Evolutionary conservation across 2,329 filamentous ascomycete genomes (phyloP).

Genomic region (Penicillium polonicum): DNA sequence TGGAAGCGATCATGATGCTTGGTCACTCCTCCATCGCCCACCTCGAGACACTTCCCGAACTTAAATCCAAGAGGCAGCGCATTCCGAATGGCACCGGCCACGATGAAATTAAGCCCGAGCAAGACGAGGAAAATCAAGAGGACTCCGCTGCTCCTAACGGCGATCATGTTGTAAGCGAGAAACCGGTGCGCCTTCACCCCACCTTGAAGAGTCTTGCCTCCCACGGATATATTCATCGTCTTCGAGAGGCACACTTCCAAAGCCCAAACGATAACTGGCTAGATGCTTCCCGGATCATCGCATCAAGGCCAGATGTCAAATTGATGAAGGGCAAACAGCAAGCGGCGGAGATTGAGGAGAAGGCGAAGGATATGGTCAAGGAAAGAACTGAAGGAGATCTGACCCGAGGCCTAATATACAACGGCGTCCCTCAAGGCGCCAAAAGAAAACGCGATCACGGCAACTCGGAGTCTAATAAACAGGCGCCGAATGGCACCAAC

Average conservation of each 20-base stretch:
- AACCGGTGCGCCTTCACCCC: constrained; percentile 34
- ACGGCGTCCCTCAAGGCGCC: constrained; percentile 34
- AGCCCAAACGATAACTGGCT: constrained; percentile 42
- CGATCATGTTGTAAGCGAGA: constrained; percentile 21
- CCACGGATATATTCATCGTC: constrained; percentile 43
- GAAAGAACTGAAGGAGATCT: constrained; percentile 40
- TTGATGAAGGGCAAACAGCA: constrained; percentile 41
- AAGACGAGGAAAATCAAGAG: constrained; percentile 38
- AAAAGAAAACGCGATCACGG: constrained; percentile 33
- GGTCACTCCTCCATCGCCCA: constrained; percentile 66
- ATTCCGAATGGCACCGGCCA: constrained; percentile 28
- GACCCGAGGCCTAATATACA: constrained; percentile 31
- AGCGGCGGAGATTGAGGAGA: constrained; percentile 33
- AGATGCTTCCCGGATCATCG: constrained; percentile 38
- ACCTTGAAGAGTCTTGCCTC: constrained; percentile 42
- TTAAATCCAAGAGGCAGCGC: constrained; percentile 23
- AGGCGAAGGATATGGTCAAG: constrained; percentile 31
- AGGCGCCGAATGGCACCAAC: constrained; percentile 23
- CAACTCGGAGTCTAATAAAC: constrained; percentile 16
- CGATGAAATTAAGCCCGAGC: constrained; percentile 23
- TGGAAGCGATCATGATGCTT: constrained; percentile 71
- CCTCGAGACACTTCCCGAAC: constrained; percentile 43
- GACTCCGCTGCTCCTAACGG: constrained; percentile 36
- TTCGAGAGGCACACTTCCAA: constrained; percentile 44
- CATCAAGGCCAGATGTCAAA: constrained; percentile 32